These are phyloP conservation scores for Pythium apleroticum DNA, from an alignment of 352 stramenopile species.

Conservation along the genomic window DNA sequence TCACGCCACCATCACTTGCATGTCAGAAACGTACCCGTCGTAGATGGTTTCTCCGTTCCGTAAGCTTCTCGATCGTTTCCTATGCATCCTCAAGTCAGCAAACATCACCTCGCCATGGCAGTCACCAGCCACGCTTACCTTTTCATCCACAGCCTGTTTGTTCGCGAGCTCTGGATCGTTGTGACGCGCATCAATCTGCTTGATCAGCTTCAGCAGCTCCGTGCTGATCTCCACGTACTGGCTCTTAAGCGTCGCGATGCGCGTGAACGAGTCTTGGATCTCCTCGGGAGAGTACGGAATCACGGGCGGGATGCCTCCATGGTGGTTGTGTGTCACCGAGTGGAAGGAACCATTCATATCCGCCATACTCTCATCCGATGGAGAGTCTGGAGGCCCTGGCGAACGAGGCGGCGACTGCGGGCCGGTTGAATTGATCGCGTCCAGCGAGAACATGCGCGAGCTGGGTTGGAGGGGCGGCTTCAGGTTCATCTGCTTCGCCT, in stretches of 20 bases:
- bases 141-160: slow-evolving; percentile 19
- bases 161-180: slow-evolving; percentile 17
- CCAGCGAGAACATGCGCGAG: slow-evolving; percentile 71
- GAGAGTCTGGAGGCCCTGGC: slow-evolving; percentile 31
- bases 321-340: slow-evolving; percentile 33
- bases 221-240: slow-evolving; percentile 78
- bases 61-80: slow-evolving; percentile 52
- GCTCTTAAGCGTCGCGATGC: slow-evolving; percentile 72
- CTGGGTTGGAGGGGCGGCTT: slow-evolving; percentile 79
- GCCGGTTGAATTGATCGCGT: slow-evolving; percentile 31
- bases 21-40: slow-evolving; percentile 41
- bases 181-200: slow-evolving; percentile 40
- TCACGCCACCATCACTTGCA: too few relatives aligned
- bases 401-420: slow-evolving; percentile 34
- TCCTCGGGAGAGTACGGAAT: slow-evolving; percentile 78
- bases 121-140: too few relatives aligned
- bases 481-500: slow-evolving; percentile 84
- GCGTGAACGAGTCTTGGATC: slow-evolving; percentile 86
- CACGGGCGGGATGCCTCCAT: slow-evolving; percentile 44
- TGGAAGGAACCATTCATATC: slow-evolving; percentile 52
- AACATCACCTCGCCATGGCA: too few relatives aligned
- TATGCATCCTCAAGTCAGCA: slow-evolving; percentile 4
- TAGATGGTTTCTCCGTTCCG: slow-evolving; percentile 66
- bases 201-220: slow-evolving; percentile 59
- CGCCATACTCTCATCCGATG: slow-evolving; percentile 41